Base-by-base conservation (phyloP, 2,329 filamentous ascomycete genomes). In the Rhexocercosporidium sp. region DNA sequence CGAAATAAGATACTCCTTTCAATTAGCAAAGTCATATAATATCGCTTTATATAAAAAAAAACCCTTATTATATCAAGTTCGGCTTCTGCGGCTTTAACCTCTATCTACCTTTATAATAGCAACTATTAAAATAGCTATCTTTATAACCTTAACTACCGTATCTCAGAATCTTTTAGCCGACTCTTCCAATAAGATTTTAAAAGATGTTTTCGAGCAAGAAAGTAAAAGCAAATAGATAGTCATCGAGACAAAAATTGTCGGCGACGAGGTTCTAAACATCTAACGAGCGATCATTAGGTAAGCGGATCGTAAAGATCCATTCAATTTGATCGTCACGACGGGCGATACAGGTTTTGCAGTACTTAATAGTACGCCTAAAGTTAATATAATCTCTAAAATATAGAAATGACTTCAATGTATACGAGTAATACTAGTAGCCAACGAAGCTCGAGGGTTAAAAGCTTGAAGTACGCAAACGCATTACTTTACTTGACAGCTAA, bases 321-420 rank as follows among this genome's bases (percentile, higher is more conserved):
- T 90, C 59, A 95, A 97, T 79, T 80, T 98, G 66, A 87, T 99
- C 67, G 79, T 97, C 56, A 95, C 94, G 0, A 97, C 93, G 7
- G 96, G 96, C 25, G 96, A 96, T 1, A 99, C 96, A 1, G 96
- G 96, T 0, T 99, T 99, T 79, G 91, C 96, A 8, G 83, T 89
- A 14, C 87, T 90, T 64, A 96, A 99, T 81, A 84, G 86, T 49
- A 99, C 96, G 0, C 96, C 96, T 2, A 96, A 98, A 85, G 93
- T 94, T 78, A 71, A 80, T 77, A 12, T 6, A 16, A 54, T 62
- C 46, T 37, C 51, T 4, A 47, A 25, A 37, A 14, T 20, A 29
- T 57, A 6, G 59, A 39, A 11, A 65, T 62, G 14, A 49, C 56
- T 0, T 74, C 81, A 9, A 79, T 98, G 59, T 83, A 87, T 67